A percentile compares a stretch with the other conserved stretches of the same genome.
phyloP scores from a whole-genome alignment of 129 eudicot genomes.

The Saposhnikovia divaricata region DNA sequence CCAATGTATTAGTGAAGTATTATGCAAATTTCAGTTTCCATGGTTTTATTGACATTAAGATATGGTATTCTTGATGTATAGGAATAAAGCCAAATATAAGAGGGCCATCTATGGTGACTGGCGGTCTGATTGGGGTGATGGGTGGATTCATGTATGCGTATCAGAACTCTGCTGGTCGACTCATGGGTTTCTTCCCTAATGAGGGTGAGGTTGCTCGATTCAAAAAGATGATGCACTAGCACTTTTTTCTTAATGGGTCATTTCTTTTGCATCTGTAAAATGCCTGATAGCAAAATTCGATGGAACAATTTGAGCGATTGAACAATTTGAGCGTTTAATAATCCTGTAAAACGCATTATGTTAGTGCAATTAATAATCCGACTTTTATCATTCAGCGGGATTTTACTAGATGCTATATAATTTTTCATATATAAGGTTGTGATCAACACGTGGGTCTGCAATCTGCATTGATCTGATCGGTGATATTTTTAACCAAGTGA shows the following conservation, averaged over 20 bases:
- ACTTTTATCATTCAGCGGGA: neutral
- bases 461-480: no score
- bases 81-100: constrained; percentile 84
- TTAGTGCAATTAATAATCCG: constrained; percentile 23
- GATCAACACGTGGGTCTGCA: no score
- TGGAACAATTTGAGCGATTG: constrained; percentile 6
- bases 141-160: constrained; percentile 98
- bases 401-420: no score
- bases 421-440: no score
- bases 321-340: constrained; percentile 8
- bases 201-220: constrained; percentile 87
- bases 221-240: constrained; percentile 49
- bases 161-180: constrained; percentile 88
- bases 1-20: neutral
- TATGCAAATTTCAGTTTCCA: neutral
- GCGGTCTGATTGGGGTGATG: constrained; percentile 83
- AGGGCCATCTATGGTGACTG: constrained; percentile 98
- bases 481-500: no score
- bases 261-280: neutral
- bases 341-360: constrained; percentile 6
- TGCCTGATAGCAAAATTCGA: neutral
- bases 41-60: neutral
- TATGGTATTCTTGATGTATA: constrained; percentile 9
- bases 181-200: constrained; percentile 94
- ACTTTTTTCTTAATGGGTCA: constrained; percentile 9